phyloP scores from a whole-genome alignment of 2,329 filamentous ascomycete genomes.

The Samsoniella hepiali region DNA sequence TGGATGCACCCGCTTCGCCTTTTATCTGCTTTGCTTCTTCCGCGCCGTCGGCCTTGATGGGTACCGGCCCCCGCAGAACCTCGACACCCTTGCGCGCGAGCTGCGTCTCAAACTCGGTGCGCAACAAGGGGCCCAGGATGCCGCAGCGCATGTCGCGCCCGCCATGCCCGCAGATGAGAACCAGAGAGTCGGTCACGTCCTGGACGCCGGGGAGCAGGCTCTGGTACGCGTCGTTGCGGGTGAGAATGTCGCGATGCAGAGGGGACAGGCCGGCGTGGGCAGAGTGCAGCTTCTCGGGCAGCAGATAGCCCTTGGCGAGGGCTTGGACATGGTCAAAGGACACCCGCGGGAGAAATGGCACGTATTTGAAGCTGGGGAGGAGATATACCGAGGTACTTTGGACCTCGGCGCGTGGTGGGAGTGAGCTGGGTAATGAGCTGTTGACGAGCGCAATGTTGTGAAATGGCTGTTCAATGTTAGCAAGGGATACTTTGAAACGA shows the following conservation, averaged over 20 bases:
- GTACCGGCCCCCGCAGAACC: slow-evolving; percentile 46
- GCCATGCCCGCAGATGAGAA: slow-evolving; percentile 86
- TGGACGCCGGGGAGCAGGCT: slow-evolving; percentile 53
- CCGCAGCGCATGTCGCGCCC: slow-evolving; percentile 81
- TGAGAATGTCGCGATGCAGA: slow-evolving; percentile 51
- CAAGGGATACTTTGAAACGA: not conserved
- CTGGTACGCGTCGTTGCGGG: slow-evolving; percentile 50
- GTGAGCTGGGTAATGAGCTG: slow-evolving; percentile 65
- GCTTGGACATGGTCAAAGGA: slow-evolving; percentile 53
- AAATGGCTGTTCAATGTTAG: slow-evolving; percentile 62
- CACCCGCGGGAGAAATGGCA: slow-evolving; percentile 66
- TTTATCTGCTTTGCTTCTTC: slow-evolving; percentile 27
- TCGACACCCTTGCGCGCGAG: slow-evolving; percentile 48
- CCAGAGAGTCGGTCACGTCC: slow-evolving; percentile 63
- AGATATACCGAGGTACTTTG: slow-evolving; percentile 67
- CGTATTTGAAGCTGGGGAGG: slow-evolving; percentile 78
- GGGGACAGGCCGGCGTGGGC: slow-evolving; percentile 58
- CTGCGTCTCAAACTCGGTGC: slow-evolving; percentile 64
- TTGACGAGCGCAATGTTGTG: slow-evolving; percentile 77
- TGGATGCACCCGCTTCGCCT: slow-evolving; percentile 19
- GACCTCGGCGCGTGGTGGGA: slow-evolving; percentile 41
- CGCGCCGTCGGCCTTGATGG: slow-evolving; percentile 31
- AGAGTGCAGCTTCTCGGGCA: slow-evolving; percentile 60
- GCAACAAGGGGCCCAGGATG: slow-evolving; percentile 69
- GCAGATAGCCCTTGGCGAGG: slow-evolving; percentile 62